Percentiles rank a stretch among this genome's conserved stretches.
These are phyloP conservation scores for Vitis riparia DNA, from an alignment of 164 flowering plant genomes.

Conservation along the genomic window DNA sequence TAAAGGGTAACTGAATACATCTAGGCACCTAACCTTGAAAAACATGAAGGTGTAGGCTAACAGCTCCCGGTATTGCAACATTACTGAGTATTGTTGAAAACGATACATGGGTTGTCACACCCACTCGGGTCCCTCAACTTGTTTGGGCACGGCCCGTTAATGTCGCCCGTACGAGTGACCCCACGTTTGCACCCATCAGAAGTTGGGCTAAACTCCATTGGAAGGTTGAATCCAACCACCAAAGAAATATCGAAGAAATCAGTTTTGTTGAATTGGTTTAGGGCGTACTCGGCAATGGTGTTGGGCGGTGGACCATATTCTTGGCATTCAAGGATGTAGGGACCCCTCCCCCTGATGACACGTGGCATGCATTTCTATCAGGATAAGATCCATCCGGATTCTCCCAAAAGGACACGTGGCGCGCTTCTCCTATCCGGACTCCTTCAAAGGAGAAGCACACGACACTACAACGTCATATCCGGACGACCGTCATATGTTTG, in stretches of 20 bases:
- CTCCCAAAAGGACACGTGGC: too few species aligned
- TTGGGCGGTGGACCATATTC: constrained; percentile 16
- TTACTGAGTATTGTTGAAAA: constrained; percentile 9
- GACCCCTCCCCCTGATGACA: too few species aligned
- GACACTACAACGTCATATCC: too few species aligned
- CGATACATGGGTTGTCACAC: constrained; percentile 21
- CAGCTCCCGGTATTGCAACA: constrained; percentile 16
- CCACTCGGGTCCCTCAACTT: constrained; percentile 3
- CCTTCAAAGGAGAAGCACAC: too few species aligned
- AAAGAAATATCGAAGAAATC: constrained; percentile 27
- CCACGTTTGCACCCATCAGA: constrained; percentile 3
- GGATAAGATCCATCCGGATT: too few species aligned
- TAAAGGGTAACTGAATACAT: constrained; percentile 24
- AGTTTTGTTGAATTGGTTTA: constrained; percentile 19
- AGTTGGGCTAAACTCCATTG: constrained; percentile 24
- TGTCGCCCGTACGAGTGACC: constrained; percentile 9
- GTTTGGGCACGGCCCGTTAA: constrained; percentile 22
- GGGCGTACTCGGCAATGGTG: constrained; percentile 23
- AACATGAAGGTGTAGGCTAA: constrained; percentile 4
- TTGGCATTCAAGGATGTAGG: constrained; percentile 8
- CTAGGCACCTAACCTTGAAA: constrained; percentile 6
- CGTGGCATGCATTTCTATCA: too few species aligned
- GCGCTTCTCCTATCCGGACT: too few species aligned
- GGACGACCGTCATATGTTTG: too few species aligned
- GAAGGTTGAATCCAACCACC: constrained; percentile 32